A percentile compares a stretch with the other conserved stretches of the same genome.
phyloP scores from a whole-genome alignment of 73 alveolate genomes.

The Paramecium biaurelia region DNA sequence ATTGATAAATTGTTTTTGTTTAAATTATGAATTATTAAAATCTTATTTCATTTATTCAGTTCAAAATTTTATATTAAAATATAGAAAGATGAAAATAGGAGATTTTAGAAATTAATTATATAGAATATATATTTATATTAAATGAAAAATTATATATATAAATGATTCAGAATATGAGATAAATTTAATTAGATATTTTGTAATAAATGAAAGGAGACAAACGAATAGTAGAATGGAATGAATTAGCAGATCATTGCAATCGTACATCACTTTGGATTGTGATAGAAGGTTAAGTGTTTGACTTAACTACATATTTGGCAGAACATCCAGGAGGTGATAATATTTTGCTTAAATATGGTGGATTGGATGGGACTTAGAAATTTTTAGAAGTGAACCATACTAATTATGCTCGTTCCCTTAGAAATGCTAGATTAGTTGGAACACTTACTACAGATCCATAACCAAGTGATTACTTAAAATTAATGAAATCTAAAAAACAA shows the following conservation, averaged over 20 bases:
- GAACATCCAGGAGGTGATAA: conserved; percentile 96
- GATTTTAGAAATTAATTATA: not conserved
- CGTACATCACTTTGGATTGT: conserved; percentile 23
- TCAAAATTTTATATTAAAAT: not conserved
- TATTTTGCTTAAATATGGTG: conserved; percentile 47
- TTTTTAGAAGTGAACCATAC: conserved; percentile 51
- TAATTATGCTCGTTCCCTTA: conserved; percentile 49
- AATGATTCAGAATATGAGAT: not conserved
- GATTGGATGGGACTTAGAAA: conserved; percentile 47
- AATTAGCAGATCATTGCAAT: not conserved
- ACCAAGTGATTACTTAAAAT: conserved; percentile 41
- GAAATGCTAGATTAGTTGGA: conserved; percentile 64
- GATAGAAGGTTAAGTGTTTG: conserved; percentile 60
- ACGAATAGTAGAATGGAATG: not conserved
- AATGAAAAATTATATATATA: not conserved
- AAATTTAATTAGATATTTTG: not conserved
- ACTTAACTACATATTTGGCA: conserved; percentile 86
- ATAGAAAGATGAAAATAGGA: not conserved
- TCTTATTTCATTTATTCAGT: no score
- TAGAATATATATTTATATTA: not conserved
- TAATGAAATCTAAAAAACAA: not conserved
- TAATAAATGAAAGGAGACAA: not conserved
- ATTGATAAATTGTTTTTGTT: not conserved
- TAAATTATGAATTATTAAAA: not conserved
- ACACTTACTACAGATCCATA: conserved; percentile 40